phyloP scores from a whole-genome alignment of 2,329 filamentous ascomycete genomes.

The Clonostachys rosea region DNA sequence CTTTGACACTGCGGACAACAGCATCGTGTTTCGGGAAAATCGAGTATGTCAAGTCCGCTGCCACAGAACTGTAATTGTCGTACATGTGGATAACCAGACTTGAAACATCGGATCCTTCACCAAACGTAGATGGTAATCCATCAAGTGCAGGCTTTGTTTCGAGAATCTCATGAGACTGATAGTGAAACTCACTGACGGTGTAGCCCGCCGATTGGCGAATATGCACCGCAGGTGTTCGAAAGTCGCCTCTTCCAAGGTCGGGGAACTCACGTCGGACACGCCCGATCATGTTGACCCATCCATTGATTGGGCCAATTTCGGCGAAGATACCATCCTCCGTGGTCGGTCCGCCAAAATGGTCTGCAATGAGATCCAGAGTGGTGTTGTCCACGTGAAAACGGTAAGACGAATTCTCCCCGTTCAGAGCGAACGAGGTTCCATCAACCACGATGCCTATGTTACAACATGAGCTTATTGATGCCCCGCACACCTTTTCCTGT shows the following conservation, averaged over 20 bases:
- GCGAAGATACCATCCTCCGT: conserved; percentile 40
- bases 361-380: conserved; percentile 51
- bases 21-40: conserved; percentile 59
- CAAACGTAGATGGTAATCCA: conserved; percentile 57
- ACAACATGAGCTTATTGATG: too few species aligned
- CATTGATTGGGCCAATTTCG: conserved; percentile 28
- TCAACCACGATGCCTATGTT: conserved; percentile 44
- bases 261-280: conserved; percentile 58
- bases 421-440: conserved; percentile 51
- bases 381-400: conserved; percentile 56
- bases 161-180: conserved; percentile 48
- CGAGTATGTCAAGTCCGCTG: conserved; percentile 57
- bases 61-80: conserved; percentile 53
- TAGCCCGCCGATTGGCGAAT: conserved; percentile 54
- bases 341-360: conserved; percentile 56
- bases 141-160: conserved; percentile 50
- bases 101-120: conserved; percentile 47
- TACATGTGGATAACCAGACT: conserved; percentile 54
- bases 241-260: conserved; percentile 59
- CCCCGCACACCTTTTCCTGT: too few species aligned
- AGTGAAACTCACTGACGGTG: conserved; percentile 53
- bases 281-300: conserved; percentile 46
- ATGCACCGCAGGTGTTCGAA: conserved; percentile 55
- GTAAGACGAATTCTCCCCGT: conserved; percentile 53
- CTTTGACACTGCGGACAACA: conserved; percentile 54